These are phyloP conservation scores for Gymnopus androsaceus DNA, from an alignment of 1,284 basidiomycete genomes.

Conservation along the genomic window DNA sequence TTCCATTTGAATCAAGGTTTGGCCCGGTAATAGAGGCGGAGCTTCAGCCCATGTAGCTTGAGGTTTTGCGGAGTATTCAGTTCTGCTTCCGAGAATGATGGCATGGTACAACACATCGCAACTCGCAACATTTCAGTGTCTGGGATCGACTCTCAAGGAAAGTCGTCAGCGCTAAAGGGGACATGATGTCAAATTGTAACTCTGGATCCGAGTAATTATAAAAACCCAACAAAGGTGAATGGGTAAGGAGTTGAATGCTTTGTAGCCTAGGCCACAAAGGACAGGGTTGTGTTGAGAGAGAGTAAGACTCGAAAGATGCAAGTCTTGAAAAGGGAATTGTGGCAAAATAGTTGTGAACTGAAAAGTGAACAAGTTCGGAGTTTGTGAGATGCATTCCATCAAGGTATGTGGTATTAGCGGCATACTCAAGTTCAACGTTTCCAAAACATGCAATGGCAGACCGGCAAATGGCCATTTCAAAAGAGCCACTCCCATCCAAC, in stretches of 20 bases:
- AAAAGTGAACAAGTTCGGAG: background rate
- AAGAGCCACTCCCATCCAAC: background rate
- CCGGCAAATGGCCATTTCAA: background rate
- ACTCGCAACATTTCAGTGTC: background rate
- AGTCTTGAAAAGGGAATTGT: background rate
- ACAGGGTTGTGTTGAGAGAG: background rate
- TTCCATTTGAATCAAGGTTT: too few relatives aligned
- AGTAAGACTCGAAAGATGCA: background rate
- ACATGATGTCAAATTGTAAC: too few relatives aligned
- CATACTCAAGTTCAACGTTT: background rate
- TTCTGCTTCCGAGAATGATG: background rate
- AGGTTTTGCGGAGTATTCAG: background rate
- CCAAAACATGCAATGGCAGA: background rate
- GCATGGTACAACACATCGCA: background rate
- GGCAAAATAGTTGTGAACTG: background rate
- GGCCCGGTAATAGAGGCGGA: too few relatives aligned
- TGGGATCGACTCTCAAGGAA: background rate
- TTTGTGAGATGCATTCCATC: background rate
- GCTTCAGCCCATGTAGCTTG: background rate
- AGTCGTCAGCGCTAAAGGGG: background rate
- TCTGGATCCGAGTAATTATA: background rate
- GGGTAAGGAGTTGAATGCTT: background rate
- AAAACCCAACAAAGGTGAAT: too few relatives aligned
- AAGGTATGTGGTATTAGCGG: background rate
- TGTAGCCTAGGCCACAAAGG: background rate